phyloP scores from a whole-genome alignment of 1,284 basidiomycete genomes.

The Naganishia sp. region DNA sequence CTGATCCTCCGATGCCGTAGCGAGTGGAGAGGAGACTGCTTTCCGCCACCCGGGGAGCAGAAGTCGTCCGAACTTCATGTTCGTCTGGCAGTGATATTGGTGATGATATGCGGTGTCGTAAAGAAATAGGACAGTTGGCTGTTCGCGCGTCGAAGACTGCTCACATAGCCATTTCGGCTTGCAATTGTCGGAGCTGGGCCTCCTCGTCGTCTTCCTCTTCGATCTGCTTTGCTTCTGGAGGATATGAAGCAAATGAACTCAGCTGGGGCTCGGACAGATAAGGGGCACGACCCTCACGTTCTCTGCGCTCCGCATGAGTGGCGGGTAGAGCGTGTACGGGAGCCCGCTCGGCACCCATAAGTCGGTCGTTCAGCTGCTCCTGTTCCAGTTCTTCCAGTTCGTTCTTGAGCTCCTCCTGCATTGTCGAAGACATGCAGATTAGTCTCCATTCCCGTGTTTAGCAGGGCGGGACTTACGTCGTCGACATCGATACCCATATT shows the following conservation, averaged over 20 bases:
- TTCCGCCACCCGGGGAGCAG: neutral
- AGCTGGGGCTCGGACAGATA: neutral
- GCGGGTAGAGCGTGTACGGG: constrained; percentile 79
- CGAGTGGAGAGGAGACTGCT: neutral
- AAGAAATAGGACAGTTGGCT: neutral
- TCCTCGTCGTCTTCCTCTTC: constrained; percentile 90
- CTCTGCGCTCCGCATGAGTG: constrained; percentile 47
- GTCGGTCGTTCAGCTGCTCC: constrained; percentile 81
- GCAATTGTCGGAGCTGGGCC: constrained; percentile 83
- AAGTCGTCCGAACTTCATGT: neutral
- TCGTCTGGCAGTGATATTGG: neutral
- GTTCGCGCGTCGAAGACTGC: neutral
- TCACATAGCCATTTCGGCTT: constrained; percentile 86
- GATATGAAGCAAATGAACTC: constrained; percentile 24
- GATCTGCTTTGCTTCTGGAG: constrained; percentile 53
- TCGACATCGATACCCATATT: constrained; percentile 68
- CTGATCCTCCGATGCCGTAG: neutral
- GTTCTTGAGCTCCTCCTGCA: constrained; percentile 75
- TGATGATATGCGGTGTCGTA: neutral
- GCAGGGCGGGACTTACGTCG: constrained; percentile 60
- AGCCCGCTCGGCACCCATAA: constrained; percentile 85
- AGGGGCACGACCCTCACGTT: constrained; percentile 57
- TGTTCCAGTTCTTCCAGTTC: constrained; percentile 91
- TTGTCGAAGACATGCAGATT: neutral
- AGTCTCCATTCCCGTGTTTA: neutral